Percentiles rank a stretch among this genome's conserved stretches.
Conservation (phyloP, 495 filamentous ascomycete genomes). For the Neurospora discreta region DNA sequence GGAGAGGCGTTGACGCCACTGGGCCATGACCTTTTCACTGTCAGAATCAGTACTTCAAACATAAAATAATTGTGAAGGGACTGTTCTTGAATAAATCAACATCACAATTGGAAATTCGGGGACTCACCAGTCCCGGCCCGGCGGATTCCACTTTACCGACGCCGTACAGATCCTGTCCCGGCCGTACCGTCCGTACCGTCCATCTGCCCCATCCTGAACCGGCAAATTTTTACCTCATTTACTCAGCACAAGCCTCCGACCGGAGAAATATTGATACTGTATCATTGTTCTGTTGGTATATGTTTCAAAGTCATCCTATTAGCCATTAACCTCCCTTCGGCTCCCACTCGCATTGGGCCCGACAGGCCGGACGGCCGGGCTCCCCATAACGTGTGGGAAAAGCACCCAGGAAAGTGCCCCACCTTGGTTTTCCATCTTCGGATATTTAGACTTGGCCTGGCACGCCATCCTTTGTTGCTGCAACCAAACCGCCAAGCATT, state of each 20-base stretch:
- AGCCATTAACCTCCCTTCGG: neutral
- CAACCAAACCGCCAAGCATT: too few species aligned
- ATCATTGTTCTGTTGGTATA: neutral
- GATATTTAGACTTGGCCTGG: too few species aligned
- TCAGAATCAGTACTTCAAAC: neutral
- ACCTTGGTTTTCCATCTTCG: too few species aligned
- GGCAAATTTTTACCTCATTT: neutral
- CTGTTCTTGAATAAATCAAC: neutral
- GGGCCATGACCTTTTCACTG: neutral
- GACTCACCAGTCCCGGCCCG: neutral
- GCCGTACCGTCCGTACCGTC: neutral
- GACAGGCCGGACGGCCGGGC: neutral
- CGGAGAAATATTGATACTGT: neutral
- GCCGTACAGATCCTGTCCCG: neutral
- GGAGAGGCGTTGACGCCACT: neutral
- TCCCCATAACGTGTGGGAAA: neutral
- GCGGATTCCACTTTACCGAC: neutral
- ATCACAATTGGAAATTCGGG: neutral
- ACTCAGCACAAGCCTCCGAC: neutral
- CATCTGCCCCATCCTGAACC: neutral
- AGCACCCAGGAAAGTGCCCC: too few species aligned
- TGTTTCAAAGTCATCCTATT: neutral
- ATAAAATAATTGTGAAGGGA: neutral
- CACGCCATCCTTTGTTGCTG: too few species aligned
- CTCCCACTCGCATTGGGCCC: neutral